phyloP scores from a whole-genome alignment of 139 green algal genomes.

The Edaphochlamys debaryana region DNA sequence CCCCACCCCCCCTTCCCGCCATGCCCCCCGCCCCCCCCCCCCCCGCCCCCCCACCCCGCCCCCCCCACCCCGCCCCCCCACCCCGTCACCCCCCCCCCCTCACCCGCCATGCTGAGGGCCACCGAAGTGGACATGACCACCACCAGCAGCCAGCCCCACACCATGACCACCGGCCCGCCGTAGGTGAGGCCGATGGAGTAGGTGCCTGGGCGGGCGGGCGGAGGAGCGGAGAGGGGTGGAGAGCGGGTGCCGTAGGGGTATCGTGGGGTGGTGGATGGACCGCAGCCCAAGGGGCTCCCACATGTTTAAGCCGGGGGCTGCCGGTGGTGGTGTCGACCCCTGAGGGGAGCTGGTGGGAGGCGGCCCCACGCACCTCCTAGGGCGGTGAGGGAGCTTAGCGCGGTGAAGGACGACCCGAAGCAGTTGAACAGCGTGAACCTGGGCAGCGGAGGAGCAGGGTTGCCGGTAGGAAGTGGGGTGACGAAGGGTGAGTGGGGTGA shows the following conservation, averaged over 20 bases:
- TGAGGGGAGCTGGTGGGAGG: too few relatives aligned
- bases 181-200: conserved; percentile 32
- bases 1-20: not conserved
- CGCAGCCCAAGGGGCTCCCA: too few relatives aligned
- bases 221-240: too few relatives aligned
- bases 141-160: conserved; percentile 44
- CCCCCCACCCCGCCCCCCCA: not conserved
- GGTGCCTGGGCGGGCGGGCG: too few relatives aligned
- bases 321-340: too few relatives aligned
- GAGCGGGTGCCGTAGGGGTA: too few relatives aligned
- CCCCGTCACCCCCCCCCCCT: too few relatives aligned
- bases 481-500: too few relatives aligned
- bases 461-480: too few relatives aligned
- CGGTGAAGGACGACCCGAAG: conserved; percentile 27
- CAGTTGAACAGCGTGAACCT: conserved; percentile 44
- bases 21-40: not conserved
- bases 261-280: too few relatives aligned
- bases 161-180: conserved; percentile 38
- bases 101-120: conserved; percentile 12
- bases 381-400: conserved; percentile 23
- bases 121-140: not conserved
- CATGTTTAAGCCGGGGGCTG: too few relatives aligned
- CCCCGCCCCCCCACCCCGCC: not conserved
- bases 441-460: too few relatives aligned
- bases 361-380: conserved; percentile 24